Evolutionary conservation across 768 basidiomycete genomes (phyloP).

Genomic region (Leccinum broughii): DNA sequence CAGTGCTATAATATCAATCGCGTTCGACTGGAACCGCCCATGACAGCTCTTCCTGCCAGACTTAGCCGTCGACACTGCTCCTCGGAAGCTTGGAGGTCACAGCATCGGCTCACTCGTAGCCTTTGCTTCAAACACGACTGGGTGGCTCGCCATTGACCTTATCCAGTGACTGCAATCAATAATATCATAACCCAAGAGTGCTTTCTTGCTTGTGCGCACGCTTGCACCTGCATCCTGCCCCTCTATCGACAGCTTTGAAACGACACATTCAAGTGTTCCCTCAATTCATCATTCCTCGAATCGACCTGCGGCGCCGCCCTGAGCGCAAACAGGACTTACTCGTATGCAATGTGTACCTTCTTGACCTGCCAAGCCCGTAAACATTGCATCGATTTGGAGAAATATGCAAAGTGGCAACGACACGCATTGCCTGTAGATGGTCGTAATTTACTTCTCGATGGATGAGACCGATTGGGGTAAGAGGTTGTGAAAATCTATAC

Average conservation of each 20-base stretch:
- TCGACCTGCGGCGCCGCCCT: no score
- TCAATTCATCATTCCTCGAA: no score
- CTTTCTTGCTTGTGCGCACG: conserved; percentile 1
- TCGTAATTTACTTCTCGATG: no score
- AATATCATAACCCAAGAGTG: conserved; percentile 13
- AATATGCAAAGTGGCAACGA: no score
- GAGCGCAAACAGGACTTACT: no score
- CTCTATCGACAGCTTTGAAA: no score
- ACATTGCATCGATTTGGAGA: no score
- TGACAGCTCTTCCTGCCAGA: conserved; percentile 63
- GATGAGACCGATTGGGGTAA: not conserved
- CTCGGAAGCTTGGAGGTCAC: conserved; percentile 72
- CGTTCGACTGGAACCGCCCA: conserved; percentile 95
- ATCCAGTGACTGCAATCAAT: conserved; percentile 21
- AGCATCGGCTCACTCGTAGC: conserved; percentile 58
- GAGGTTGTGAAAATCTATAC: not conserved
- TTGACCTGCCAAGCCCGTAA: no score
- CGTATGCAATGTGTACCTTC: no score
- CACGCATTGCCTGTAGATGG: no score
- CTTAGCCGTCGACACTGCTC: conserved; percentile 69
- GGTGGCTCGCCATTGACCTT: conserved; percentile 42
- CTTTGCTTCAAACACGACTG: conserved; percentile 44
- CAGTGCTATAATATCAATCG: conserved; percentile 62
- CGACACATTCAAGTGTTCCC: no score
- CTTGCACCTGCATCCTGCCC: no score